Conservation (phyloP, 805 yeast species). For the Ogataea ramenticola region DNA sequence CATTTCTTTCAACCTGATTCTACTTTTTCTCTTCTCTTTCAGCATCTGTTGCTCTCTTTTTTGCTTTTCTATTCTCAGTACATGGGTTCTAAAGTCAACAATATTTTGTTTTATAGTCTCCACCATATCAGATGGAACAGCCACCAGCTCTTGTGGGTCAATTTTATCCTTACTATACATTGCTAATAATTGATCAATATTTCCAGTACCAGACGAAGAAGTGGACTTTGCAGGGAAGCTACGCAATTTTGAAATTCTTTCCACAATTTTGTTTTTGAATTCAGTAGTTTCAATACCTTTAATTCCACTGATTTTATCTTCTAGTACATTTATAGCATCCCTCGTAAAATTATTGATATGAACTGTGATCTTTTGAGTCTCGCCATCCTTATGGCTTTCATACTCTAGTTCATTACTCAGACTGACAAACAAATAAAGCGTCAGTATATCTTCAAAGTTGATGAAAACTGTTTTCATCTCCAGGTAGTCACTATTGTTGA, state of each 20-base stretch:
- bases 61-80: slow-evolving; percentile 42
- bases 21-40: slow-evolving; percentile 42
- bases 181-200: slow-evolving; percentile 7
- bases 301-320: neutral
- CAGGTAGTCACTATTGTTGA: slow-evolving; percentile 9
- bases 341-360: neutral
- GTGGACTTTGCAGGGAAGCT: neutral
- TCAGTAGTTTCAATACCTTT: neutral
- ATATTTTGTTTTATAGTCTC: slow-evolving; percentile 48
- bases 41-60: slow-evolving; percentile 42
- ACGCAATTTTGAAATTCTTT: neutral
- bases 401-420: neutral
- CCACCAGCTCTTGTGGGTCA: slow-evolving; percentile 49
- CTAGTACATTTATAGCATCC: neutral
- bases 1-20: slow-evolving; percentile 37
- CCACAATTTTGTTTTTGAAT: neutral
- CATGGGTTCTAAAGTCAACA: slow-evolving; percentile 48
- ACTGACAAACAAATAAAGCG: slow-evolving; percentile 15
- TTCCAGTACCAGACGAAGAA: neutral
- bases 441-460: slow-evolving; percentile 19
- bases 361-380: neutral
- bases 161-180: slow-evolving; percentile 34
- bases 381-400: neutral
- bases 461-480: slow-evolving; percentile 17
- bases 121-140: slow-evolving; percentile 46